Percentiles rank a stretch among this genome's conserved stretches.
Conservation (phyloP, 176 grass and related monocot species). For the Oryza brachyantha region DNA sequence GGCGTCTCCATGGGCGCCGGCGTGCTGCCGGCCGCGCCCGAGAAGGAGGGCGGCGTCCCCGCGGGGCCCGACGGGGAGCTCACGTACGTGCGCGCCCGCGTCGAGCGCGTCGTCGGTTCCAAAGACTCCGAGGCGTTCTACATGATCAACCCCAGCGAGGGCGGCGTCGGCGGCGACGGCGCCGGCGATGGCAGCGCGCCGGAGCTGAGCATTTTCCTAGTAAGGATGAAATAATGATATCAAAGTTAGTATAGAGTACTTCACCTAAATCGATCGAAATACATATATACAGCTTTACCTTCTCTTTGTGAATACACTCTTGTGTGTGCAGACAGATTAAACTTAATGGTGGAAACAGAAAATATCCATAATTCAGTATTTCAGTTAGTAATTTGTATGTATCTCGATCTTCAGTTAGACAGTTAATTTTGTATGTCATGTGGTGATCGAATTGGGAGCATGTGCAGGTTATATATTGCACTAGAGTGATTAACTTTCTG, state of each 20-base stretch:
- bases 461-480: background rate
- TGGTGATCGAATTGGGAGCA: background rate
- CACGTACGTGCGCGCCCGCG: slow-evolving; percentile 87
- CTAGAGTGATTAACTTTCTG: background rate
- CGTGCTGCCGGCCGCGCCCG: slow-evolving; percentile 69
- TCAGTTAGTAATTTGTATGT: slow-evolving; percentile 24
- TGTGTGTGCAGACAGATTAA: background rate
- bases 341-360: slow-evolving; percentile 17
- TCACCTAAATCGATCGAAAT: background rate
- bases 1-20: slow-evolving; percentile 96
- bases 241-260: background rate
- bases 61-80: slow-evolving; percentile 69
- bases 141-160: slow-evolving; percentile 87
- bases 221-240: slow-evolving; percentile 92
- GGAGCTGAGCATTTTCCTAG: slow-evolving; percentile 92
- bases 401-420: background rate
- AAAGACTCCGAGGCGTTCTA: slow-evolving; percentile 98
- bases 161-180: background rate
- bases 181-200: slow-evolving; percentile 33
- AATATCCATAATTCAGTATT: slow-evolving; percentile 2
- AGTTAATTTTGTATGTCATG: slow-evolving; percentile 16
- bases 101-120: slow-evolving; percentile 87
- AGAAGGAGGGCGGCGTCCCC: slow-evolving; percentile 47
- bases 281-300: background rate
- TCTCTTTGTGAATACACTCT: slow-evolving; percentile 20